A percentile compares a stretch with the other conserved stretches of the same genome.
Conservation (phyloP, 768 basidiomycete genomes). For the Lactarius akahatsu region DNA sequence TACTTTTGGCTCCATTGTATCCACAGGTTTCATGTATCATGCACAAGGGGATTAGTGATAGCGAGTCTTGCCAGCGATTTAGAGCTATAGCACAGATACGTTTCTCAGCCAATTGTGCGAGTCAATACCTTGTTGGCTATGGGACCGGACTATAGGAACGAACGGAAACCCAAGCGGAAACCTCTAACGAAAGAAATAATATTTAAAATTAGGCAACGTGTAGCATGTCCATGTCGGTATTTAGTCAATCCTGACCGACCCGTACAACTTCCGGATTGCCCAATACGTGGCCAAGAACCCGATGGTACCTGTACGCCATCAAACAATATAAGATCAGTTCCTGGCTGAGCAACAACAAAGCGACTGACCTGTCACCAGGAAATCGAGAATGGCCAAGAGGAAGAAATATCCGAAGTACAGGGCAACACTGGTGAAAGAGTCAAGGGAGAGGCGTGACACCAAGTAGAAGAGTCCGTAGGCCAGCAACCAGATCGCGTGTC, state of each 20-base stretch:
- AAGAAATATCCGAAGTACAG: conserved; percentile 91
- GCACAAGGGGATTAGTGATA: too few species aligned
- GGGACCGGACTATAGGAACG: too few species aligned
- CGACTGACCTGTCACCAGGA: conserved; percentile 76
- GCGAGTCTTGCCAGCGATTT: too few species aligned
- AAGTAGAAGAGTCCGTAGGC: conserved; percentile 88
- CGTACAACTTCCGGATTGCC: conserved; percentile 83
- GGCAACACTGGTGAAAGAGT: conserved; percentile 68
- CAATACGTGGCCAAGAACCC: conserved; percentile 91
- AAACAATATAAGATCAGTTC: not conserved
- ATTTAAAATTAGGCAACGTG: not conserved
- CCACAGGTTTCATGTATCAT: too few species aligned
- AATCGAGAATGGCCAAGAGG: conserved; percentile 76
- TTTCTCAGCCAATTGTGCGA: not conserved
- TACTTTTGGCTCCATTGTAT: too few species aligned
- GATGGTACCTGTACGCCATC: conserved; percentile 62
- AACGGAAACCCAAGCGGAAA: not conserved
- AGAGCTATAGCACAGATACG: too few species aligned
- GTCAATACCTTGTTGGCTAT: not conserved
- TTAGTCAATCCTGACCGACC: conserved; percentile 74
- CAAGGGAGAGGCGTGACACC: conserved; percentile 81
- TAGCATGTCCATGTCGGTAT: not conserved
- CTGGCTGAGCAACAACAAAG: conserved; percentile 10
- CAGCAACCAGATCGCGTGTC: conserved; percentile 88
- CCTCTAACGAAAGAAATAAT: not conserved